phyloP scores from a whole-genome alignment of 495 filamentous ascomycete genomes.

The Podospora anserina region DNA sequence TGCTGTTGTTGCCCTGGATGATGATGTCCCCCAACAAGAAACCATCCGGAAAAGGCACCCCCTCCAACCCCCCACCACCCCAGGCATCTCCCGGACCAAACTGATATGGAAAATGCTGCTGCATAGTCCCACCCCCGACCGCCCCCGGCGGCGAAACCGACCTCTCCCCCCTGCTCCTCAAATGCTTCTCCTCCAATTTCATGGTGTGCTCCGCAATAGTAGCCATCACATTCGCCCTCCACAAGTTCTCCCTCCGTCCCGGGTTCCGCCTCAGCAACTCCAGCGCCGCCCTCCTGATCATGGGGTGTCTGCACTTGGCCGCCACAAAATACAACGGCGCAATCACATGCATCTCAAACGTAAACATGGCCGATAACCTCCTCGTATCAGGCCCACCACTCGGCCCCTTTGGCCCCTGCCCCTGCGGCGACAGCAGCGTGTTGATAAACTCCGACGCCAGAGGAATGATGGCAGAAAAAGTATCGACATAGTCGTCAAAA shows the following conservation, averaged over 20 bases:
- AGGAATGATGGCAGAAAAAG: conserved; percentile 39
- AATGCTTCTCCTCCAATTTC: conserved; percentile 33
- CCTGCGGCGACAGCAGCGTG: conserved; percentile 11
- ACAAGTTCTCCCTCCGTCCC: conserved; percentile 36
- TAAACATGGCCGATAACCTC: conserved; percentile 38
- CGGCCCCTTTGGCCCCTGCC: no score
- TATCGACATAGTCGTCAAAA: conserved; percentile 39
- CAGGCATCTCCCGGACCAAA: conserved; percentile 18
- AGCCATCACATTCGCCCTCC: conserved; percentile 39
- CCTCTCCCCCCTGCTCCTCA: conserved; percentile 14
- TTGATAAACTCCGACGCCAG: conserved; percentile 32
- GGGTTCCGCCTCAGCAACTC: conserved; percentile 37
- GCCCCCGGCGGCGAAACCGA: conserved; percentile 16
- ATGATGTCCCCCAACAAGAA: background rate
- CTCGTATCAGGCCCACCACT: conserved; percentile 15
- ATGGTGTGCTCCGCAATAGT: conserved; percentile 34
- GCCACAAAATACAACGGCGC: conserved; percentile 50
- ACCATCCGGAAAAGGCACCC: conserved; percentile 5
- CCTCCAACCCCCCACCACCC: conserved; percentile 14
- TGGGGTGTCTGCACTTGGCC: conserved; percentile 47
- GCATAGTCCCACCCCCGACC: background rate
- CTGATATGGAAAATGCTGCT: conserved; percentile 4
- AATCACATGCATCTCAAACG: conserved; percentile 51
- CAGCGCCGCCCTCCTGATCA: conserved; percentile 44
- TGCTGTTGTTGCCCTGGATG: background rate